Base-by-base conservation (phyloP, 768 basidiomycete genomes). In the Tricholoma sp. region DNA sequence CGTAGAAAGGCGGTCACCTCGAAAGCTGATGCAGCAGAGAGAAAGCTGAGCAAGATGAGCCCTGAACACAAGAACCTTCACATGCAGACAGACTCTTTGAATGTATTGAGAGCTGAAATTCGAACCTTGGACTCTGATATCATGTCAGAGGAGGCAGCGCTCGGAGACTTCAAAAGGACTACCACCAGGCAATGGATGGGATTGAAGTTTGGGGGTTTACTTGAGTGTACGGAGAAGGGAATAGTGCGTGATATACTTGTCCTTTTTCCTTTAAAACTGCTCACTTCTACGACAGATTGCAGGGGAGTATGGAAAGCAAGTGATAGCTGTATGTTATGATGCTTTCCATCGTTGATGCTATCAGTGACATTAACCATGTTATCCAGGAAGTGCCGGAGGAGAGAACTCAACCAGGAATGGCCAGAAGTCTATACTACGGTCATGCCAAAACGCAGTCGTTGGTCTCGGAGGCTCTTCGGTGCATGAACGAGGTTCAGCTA, bases 1-100 rank as follows among this genome's bases (percentile, higher is more conserved):
- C 80, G 87, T 15, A 77, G 93, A 52, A 84, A 85, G 61, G 75
- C 75, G 9, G 76, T 94, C 5, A 78, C 76, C 9, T 70, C 79
- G 24, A 88, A 88, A 59, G 89, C 93, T 0, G 94, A 96, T 54
- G 71, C 81, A 15, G 93, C 91, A 2, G 93, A 96, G 61, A 89
- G 80, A 75, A 96, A 95, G 67, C 79, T 98, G 36, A 82, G 79
- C 70, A 96, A 88, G 74, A 95, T 97, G 94, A 81, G 80, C 59
- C 79, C 89, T 0, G 91, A 94, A 69, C 84, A 95, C 74, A 98
- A 96, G 77, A 89, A 89, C 61, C 72, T 93, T 34, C 71, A 74
- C 2, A 62, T 74, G 54, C 94, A 96, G 69, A 88, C 85, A 1
- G 91, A 93, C 24, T 68, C 76, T 1, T 72, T 97, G 47, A 85